Evolutionary conservation across 2,329 filamentous ascomycete genomes (phyloP).

Genomic region (Aspergillus nomiae): DNA sequence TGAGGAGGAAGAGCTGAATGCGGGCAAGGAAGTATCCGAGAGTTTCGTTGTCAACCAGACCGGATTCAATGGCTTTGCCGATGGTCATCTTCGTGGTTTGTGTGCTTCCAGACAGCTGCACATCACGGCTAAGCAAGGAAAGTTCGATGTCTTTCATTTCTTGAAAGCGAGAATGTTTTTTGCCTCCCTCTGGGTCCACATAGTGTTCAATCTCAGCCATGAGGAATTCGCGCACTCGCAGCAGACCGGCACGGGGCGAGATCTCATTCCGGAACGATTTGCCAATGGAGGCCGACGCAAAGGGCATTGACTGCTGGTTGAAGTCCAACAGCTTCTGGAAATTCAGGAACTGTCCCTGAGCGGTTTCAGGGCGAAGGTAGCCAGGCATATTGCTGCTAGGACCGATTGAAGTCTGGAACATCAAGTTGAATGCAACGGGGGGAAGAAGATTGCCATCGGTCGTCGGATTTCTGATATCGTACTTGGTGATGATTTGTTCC

Average conservation of each 20-base stretch:
- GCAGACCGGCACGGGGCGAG: conserved; percentile 83
- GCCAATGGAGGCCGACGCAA: conserved; percentile 94
- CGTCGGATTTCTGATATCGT: conserved; percentile 84
- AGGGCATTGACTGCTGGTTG: conserved; percentile 93
- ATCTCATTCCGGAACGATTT: conserved; percentile 99
- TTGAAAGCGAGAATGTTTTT: conserved; percentile 87
- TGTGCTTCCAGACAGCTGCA: conserved; percentile 85
- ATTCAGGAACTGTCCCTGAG: conserved; percentile 97
- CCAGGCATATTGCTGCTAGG: conserved; percentile 84
- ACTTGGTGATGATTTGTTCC: conserved; percentile 83
- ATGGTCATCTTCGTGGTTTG: conserved; percentile 72
- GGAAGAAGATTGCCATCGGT: conserved; percentile 75
- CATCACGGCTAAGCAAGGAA: conserved; percentile 78
- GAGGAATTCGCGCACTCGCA: conserved; percentile 93
- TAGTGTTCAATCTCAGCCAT: conserved; percentile 99
- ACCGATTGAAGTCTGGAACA: conserved; percentile 96
- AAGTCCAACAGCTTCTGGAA: conserved; percentile 96
- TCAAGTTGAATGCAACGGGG: conserved; percentile 93
- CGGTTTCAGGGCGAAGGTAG: conserved; percentile 90
- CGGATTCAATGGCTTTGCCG: conserved; percentile 79
- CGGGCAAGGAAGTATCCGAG: conserved; percentile 95
- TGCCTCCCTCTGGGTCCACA: conserved; percentile 90
- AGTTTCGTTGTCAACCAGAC: conserved; percentile 94
- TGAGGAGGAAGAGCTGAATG: conserved; percentile 86
- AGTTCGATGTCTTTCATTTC: conserved; percentile 85